Conservation (phyloP, 345 rosid species). For the Carallia pectinifolia region DNA sequence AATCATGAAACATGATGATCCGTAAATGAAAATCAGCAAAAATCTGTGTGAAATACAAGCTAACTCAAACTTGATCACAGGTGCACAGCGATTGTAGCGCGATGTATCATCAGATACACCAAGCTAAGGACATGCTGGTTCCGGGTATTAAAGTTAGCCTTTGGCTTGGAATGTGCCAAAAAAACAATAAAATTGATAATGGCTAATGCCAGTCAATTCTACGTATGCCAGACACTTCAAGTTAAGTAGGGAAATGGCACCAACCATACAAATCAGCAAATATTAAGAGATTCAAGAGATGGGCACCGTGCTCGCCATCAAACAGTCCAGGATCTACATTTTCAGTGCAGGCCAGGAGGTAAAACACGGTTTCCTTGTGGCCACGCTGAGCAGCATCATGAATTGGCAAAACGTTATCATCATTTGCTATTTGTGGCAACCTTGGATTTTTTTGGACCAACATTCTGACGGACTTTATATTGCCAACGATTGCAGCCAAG, state of each 20-base stretch:
- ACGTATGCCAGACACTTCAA: no score
- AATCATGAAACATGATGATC: no score
- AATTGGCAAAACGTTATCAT: background rate
- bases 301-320: background rate
- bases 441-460: conserved; percentile 10
- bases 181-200: no score
- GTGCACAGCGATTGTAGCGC: no score
- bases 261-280: conserved; percentile 2
- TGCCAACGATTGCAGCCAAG: conserved; percentile 14
- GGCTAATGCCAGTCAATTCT: no score
- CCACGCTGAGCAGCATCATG: background rate
- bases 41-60: no score
- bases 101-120: no score
- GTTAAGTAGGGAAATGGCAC: background rate
- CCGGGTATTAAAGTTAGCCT: no score
- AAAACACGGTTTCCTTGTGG: conserved; percentile 1
- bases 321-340: background rate
- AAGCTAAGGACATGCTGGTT: no score
- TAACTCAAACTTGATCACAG: no score
- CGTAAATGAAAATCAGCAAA: no score
- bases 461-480: conserved; percentile 2
- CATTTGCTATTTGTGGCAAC: conserved; percentile 1
- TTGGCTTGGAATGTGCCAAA: no score
- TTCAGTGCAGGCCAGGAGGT: background rate
- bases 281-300: background rate